These are phyloP conservation scores for Amanita pallidorosea DNA, from an alignment of 768 basidiomycete genomes.

Conservation along the genomic window DNA sequence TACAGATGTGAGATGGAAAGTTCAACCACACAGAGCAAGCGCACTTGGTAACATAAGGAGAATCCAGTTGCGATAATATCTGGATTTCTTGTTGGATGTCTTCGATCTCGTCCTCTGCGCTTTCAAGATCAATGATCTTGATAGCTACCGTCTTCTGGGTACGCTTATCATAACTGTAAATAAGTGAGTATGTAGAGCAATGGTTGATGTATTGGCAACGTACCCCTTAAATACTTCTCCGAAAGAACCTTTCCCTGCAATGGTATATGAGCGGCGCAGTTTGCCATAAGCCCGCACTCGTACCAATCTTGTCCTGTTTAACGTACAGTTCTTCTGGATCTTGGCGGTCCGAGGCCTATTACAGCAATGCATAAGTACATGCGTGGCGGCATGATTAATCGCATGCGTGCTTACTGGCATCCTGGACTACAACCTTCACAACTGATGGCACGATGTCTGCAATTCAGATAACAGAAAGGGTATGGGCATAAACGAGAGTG, in stretches of 20 bases:
- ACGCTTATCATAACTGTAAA: constrained; percentile 78
- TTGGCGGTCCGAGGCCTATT: constrained; percentile 56
- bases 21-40: constrained; percentile 16
- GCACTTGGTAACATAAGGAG: constrained; percentile 91
- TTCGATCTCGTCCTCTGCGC: constrained; percentile 98
- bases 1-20: constrained; percentile 8
- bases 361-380: background rate
- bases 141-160: constrained; percentile 97
- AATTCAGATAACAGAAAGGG: background rate
- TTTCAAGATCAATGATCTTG: constrained; percentile 99
- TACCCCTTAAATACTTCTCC: constrained; percentile 99
- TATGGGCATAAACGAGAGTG: background rate
- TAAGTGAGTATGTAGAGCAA: constrained; percentile 10
- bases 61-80: constrained; percentile 93
- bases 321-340: constrained; percentile 98
- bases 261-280: constrained; percentile 5
- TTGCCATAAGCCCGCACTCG: constrained; percentile 12
- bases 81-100: constrained; percentile 99
- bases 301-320: constrained; percentile 95
- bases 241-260: constrained; percentile 90
- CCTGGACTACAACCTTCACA: background rate
- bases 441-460: no score
- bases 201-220: constrained; percentile 12
- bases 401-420: constrained; percentile 15
- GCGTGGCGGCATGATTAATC: background rate